These are phyloP conservation scores for Didymella keratinophila DNA, from an alignment of 2,329 filamentous ascomycete species.

Conservation along the genomic window DNA sequence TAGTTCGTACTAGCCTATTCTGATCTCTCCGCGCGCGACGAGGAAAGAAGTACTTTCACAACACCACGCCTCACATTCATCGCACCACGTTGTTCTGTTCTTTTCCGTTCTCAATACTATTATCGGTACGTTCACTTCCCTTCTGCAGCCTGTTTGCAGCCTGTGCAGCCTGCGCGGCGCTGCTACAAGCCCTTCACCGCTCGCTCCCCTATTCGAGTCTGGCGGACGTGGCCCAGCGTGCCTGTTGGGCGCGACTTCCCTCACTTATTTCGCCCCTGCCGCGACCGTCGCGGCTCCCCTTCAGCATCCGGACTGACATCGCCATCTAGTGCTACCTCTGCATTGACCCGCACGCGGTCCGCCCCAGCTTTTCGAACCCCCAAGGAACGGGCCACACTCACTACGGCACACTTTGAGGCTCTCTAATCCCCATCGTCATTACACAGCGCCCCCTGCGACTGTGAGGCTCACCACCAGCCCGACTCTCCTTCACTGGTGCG, in stretches of 20 bases:
- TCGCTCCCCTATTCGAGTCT: constrained; percentile 47
- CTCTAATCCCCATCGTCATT: constrained; percentile 33
- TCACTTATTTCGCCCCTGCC: constrained; percentile 22
- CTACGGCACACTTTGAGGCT: constrained; percentile 28
- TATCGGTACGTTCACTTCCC: constrained; percentile 44
- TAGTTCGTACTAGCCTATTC: constrained; percentile 24
- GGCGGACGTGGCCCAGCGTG: constrained; percentile 42
- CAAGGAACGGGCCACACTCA: constrained; percentile 43
- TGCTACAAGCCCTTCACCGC: constrained; percentile 39
- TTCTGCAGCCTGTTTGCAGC: constrained; percentile 22
- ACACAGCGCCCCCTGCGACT: constrained; percentile 33
- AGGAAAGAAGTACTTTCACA: constrained; percentile 50
- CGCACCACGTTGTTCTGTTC: constrained; percentile 41
- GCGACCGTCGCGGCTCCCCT: constrained; percentile 22
- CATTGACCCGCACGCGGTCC: constrained; percentile 53
- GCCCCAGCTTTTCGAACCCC: constrained; percentile 39
- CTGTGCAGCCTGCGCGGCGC: constrained; percentile 32
- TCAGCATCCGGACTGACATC: constrained; percentile 41
- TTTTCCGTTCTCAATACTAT: constrained; percentile 31
- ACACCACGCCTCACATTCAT: constrained; percentile 41
- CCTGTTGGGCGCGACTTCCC: constrained; percentile 34
- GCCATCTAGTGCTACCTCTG: constrained; percentile 46
- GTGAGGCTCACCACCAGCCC: constrained; percentile 38
- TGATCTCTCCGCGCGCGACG: constrained; percentile 47
- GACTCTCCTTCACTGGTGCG: constrained; percentile 42